Base-by-base conservation (phyloP, 148 eudicot genomes). In the Rhododendron henanense region DNA sequence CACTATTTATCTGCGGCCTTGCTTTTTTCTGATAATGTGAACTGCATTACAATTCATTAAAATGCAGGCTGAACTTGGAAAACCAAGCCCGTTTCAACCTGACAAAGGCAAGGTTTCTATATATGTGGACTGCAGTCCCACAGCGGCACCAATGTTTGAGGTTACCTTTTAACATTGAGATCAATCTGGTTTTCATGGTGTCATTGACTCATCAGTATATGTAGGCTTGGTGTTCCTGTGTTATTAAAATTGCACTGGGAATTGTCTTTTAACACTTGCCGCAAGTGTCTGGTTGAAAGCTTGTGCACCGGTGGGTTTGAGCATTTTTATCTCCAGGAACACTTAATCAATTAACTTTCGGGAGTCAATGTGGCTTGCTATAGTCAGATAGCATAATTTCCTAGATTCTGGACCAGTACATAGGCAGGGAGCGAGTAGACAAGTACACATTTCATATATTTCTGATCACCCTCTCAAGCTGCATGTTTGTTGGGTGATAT, bases 31-130 rank as follows among this genome's bases (percentile, higher is more conserved):
- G 9, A 47, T 31, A 11, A 10, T 31, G 28, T 47, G 50, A 16
- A 73, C 78, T 48, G 65, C 57, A 6, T 76, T 1, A 76, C 18
- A 5, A 15, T 76, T 51, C 37, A 37, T 31, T 69, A 73, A 6
- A 86, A 50, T 94, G 92, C 91, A 96, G 98, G 96, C 88, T 86
- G 88, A 86, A 86, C 91, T 97, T 79, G 98, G 98, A 61, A 95
- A 87, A 87, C 99, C 99, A 37, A 92, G 78, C 89, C 69, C 93
- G 16, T 91, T 87, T 79, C 93, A 91, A 81, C 98, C 97, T 59
- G 98, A 91, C 88, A 92, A 93, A 88, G 99, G 99, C 85, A 96
- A 93, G 89, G 95, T 95, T 86, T 90, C 86, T 23, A 94, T 96
- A 85, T 82, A 88, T 87, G 93, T 96, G 65, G 98, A 93, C 87